Conservation (phyloP, 208 protist genomes). For the Leishmania tropica region DNA sequence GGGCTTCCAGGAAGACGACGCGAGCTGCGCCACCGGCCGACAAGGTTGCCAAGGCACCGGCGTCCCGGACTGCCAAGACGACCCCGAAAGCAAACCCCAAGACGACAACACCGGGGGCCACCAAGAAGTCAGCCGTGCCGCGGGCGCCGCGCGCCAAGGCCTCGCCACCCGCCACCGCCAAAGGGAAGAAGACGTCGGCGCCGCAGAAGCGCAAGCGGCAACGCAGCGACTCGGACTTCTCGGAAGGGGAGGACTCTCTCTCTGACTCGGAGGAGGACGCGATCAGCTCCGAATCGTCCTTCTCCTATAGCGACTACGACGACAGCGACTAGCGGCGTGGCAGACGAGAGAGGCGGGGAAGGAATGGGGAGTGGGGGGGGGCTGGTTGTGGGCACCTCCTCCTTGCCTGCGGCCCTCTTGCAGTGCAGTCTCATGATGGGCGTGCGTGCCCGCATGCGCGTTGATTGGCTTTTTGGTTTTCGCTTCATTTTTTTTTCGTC, state of each 20-base stretch:
- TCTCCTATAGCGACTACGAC: constrained; percentile 22
- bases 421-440: background rate
- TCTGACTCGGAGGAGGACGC: constrained; percentile 30
- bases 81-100: background rate
- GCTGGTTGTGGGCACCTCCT: background rate
- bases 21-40: background rate
- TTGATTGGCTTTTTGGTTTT: background rate
- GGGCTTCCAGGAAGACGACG: background rate
- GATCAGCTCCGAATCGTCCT: constrained; percentile 22
- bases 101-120: background rate
- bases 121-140: constrained; percentile 1
- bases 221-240: constrained; percentile 30
- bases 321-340: constrained; percentile 20
- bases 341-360: background rate
- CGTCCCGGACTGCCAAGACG: constrained; percentile 2
- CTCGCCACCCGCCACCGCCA: constrained; percentile 9
- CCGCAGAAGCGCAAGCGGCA: constrained; percentile 25
- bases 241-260: constrained; percentile 26
- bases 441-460: background rate
- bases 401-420: background rate
- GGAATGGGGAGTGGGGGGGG: background rate
- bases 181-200: constrained; percentile 29
- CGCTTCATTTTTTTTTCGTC: background rate
- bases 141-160: constrained; percentile 14
- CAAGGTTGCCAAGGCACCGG: background rate